phyloP scores from a whole-genome alignment of 108 stramenopile genomes.

The Cylindrotheca fusiformis region DNA sequence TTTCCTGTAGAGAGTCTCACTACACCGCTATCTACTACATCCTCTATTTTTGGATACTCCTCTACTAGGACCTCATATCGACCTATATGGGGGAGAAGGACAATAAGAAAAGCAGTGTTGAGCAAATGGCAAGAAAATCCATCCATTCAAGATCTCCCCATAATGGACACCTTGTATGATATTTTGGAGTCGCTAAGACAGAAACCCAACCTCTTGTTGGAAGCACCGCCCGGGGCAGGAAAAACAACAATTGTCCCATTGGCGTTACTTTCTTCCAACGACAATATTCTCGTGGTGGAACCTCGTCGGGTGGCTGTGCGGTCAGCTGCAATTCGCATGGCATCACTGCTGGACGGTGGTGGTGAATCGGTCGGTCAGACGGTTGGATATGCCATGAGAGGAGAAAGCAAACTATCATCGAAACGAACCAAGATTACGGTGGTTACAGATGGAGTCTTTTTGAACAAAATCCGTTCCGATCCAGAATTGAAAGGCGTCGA shows the following conservation, averaged over 20 bases:
- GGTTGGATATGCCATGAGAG: constrained; percentile 60
- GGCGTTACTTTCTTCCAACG: not conserved
- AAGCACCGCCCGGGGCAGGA: constrained; percentile 70
- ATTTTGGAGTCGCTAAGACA: not conserved
- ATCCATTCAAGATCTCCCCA: not conserved
- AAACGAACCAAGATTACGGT: constrained; percentile 36
- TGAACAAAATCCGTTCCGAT: constrained; percentile 46
- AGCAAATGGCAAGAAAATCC: no score
- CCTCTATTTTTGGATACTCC: no score
- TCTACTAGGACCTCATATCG: no score
- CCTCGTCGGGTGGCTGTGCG: constrained; percentile 63
- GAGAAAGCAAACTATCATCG: constrained; percentile 33
- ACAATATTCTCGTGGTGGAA: constrained; percentile 49
- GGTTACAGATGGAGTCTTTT: constrained; percentile 64
- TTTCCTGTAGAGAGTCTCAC: no score
- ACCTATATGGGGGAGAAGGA: no score
- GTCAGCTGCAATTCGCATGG: constrained; percentile 63
- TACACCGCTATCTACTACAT: no score
- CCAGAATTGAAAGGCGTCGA: constrained; percentile 43
- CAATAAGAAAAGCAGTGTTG: no score
- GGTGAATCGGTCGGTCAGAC: constrained; percentile 30
- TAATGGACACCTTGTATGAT: not conserved
- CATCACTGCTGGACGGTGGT: constrained; percentile 28
- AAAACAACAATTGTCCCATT: constrained; percentile 69
- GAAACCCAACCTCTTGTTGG: constrained; percentile 40